Evolutionary conservation across 2,329 filamentous ascomycete genomes (phyloP).

Genomic region (Helotiales sp.): DNA sequence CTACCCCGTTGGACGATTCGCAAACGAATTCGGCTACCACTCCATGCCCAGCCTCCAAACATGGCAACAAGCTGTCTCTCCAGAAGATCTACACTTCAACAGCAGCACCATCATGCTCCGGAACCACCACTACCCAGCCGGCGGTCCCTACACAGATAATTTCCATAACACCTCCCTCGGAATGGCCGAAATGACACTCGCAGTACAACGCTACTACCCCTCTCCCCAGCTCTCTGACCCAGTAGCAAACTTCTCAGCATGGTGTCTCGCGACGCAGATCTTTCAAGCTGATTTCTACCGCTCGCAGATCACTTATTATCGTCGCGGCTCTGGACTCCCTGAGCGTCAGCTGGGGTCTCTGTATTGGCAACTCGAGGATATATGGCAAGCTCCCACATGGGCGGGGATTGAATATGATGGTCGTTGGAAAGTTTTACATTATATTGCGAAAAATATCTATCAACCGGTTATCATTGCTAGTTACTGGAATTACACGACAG

Average conservation of each 20-base stretch:
- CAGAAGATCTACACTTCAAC: conserved; percentile 56
- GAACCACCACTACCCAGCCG: conserved; percentile 59
- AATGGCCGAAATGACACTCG: conserved; percentile 58
- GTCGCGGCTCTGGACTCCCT: conserved; percentile 55
- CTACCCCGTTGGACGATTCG: conserved; percentile 60
- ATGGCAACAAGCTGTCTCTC: conserved; percentile 54
- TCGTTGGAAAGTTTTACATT: conserved; percentile 62
- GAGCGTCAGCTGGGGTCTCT: conserved; percentile 59
- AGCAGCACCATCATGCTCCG: conserved; percentile 53
- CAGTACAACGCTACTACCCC: conserved; percentile 57
- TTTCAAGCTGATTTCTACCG: conserved; percentile 66
- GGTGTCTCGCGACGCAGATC: conserved; percentile 62
- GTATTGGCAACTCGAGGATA: conserved; percentile 67
- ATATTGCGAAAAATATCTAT: conserved; percentile 57
- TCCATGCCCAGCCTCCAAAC: conserved; percentile 61
- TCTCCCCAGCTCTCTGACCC: conserved; percentile 51
- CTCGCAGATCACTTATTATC: conserved; percentile 60
- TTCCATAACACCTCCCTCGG: conserved; percentile 44
- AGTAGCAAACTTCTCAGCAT: conserved; percentile 59
- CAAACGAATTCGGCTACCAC: conserved; percentile 64
- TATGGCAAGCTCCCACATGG: conserved; percentile 66
- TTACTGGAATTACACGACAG: conserved; percentile 51
- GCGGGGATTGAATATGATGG: conserved; percentile 63
- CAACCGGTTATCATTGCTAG: conserved; percentile 58
- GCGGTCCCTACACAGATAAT: conserved; percentile 47